phyloP scores from a whole-genome alignment of 192 early-diverging fungal genomes.

The Backusella morwellensis region DNA sequence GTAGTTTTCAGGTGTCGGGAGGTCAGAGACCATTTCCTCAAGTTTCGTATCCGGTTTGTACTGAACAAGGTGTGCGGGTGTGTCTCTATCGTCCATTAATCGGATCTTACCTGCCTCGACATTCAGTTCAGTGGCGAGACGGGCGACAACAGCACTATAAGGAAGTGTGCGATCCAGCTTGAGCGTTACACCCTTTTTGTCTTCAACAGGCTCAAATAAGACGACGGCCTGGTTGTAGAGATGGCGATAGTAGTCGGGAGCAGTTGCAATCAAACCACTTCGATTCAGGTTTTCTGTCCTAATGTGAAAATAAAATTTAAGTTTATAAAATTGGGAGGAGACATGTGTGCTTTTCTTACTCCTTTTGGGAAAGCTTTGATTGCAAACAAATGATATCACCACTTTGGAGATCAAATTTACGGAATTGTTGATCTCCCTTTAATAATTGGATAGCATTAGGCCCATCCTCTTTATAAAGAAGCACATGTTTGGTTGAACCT shows the following conservation, averaged over 20 bases:
- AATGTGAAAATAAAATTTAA: constrained; percentile 28
- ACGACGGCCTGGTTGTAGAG: background rate
- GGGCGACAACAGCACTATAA: constrained; percentile 63
- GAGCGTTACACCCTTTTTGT: background rate
- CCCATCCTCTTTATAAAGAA: background rate
- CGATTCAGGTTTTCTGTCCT: constrained; percentile 14
- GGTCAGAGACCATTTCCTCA: constrained; percentile 37
- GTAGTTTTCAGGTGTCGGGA: constrained; percentile 9
- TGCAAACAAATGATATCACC: constrained; percentile 23
- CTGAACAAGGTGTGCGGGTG: constrained; percentile 19
- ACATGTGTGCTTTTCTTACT: constrained; percentile 7
- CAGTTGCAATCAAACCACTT: background rate
- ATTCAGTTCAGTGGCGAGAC: constrained; percentile 60
- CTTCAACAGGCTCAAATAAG: constrained; percentile 14
- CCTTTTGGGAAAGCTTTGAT: background rate
- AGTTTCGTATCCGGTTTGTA: constrained; percentile 7
- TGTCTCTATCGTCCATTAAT: constrained; percentile 48
- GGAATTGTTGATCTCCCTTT: background rate
- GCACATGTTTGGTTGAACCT: background rate
- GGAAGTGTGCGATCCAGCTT: constrained; percentile 59
- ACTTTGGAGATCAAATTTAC: constrained; percentile 3
- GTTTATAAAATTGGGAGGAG: background rate
- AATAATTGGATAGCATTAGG: background rate
- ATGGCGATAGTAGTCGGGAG: background rate
- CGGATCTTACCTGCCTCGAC: constrained; percentile 71